These are phyloP conservation scores for Ampelomyces quisqualis DNA, from an alignment of 2,329 filamentous ascomycete species.

Conservation along the genomic window DNA sequence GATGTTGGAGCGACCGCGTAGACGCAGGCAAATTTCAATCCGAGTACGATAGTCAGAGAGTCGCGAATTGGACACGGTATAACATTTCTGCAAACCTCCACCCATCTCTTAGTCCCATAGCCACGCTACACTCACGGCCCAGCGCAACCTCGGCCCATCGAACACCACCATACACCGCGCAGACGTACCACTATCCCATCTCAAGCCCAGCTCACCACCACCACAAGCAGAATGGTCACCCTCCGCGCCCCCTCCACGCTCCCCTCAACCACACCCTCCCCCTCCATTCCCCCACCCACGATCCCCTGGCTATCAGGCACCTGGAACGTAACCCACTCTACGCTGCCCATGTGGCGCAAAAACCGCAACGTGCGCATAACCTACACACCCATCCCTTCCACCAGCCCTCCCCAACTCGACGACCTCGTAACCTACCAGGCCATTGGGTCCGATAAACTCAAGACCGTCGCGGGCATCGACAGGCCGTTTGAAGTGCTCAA, in stretches of 20 bases:
- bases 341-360: conserved; percentile 69
- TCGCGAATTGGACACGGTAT: too few relatives aligned
- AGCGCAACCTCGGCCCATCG: neutral
- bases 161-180: too few relatives aligned
- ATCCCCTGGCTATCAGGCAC: conserved; percentile 34
- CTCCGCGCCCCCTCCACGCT: conserved; percentile 34
- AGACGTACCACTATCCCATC: too few relatives aligned
- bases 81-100: too few relatives aligned
- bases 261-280: conserved; percentile 12
- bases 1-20: too few relatives aligned
- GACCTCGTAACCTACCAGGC: conserved; percentile 72
- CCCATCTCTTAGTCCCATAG: too few relatives aligned
- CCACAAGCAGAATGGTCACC: conserved; percentile 16
- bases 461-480: conserved; percentile 67
- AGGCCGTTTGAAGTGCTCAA: conserved; percentile 43
- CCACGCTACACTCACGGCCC: neutral
- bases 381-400: conserved; percentile 55
- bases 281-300: conserved; percentile 39
- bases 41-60: too few relatives aligned
- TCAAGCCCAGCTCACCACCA: neutral
- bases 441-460: conserved; percentile 53
- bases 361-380: conserved; percentile 79
- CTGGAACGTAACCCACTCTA: conserved; percentile 45
- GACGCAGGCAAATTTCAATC: too few relatives aligned
- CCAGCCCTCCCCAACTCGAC: conserved; percentile 53